Percentiles rank a stretch among this genome's conserved stretches.
phyloP scores from a whole-genome alignment of 306 rosid genomes.

The Pachyrhizus erosus region DNA sequence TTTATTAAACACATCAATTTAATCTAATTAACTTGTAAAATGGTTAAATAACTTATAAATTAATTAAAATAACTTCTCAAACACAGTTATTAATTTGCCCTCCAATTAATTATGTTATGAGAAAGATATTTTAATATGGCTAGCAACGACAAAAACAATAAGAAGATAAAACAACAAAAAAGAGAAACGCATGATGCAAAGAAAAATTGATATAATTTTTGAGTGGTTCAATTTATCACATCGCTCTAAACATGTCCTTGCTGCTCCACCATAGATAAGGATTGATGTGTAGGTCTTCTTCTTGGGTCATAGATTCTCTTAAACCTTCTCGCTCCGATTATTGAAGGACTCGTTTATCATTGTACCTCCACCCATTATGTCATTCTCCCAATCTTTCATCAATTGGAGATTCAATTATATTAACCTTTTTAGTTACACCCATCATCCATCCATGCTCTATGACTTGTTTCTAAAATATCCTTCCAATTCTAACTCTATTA shows the following conservation, averaged over 20 bases:
- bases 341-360: slow-evolving; percentile 18
- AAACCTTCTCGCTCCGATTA: slow-evolving; percentile 3
- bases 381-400: not conserved
- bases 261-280: slow-evolving; percentile 29
- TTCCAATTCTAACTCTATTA: not conserved
- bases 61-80: not conserved
- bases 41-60: not conserved
- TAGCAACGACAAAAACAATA: not conserved
- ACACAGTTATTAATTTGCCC: not conserved
- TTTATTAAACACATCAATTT: not conserved
- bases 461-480: not conserved
- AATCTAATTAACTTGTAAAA: not conserved
- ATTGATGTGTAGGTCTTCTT: slow-evolving; percentile 29
- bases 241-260: not conserved
- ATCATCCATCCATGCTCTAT: not conserved
- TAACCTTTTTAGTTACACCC: not conserved
- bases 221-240: slow-evolving; percentile 12
- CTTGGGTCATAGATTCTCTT: slow-evolving; percentile 38
- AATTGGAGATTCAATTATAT: slow-evolving; percentile 16
- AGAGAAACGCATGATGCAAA: not conserved
- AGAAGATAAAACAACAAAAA: not conserved
- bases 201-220: not conserved
- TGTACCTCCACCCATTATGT: slow-evolving; percentile 9
- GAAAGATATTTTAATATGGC: not conserved
- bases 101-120: not conserved